phyloP scores from a whole-genome alignment of 176 grass and related monocot genomes.

The Musa acuminata region DNA sequence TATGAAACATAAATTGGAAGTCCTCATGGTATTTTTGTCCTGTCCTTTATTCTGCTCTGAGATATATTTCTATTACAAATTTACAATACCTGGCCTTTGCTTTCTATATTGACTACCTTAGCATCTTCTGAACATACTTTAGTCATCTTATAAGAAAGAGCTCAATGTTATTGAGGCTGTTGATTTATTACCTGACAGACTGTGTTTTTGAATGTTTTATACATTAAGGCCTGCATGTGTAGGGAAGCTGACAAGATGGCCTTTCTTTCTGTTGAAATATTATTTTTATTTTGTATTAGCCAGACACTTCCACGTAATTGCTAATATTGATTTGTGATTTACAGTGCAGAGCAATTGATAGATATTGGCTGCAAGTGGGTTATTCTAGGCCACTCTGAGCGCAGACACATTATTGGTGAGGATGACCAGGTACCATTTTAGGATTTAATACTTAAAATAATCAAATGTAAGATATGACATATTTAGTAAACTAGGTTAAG shows the following conservation, averaged over 20 bases:
- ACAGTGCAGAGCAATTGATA: slow-evolving; percentile 74
- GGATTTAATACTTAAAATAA: not conserved
- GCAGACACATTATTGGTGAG: slow-evolving; percentile 85
- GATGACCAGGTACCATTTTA: slow-evolving; percentile 45
- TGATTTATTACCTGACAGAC: no score
- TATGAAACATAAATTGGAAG: no score
- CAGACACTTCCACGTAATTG: slow-evolving; percentile 2
- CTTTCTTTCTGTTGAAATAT: not conserved
- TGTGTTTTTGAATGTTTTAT: no score
- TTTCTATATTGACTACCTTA: no score
- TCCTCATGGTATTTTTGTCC: no score
- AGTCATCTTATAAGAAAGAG: no score
- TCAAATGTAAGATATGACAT: not conserved
- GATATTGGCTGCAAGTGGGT: slow-evolving; percentile 95
- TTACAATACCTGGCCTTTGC: no score
- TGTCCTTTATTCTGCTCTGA: no score
- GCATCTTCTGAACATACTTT: no score
- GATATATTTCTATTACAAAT: no score
- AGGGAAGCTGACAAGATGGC: not conserved
- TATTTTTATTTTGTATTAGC: slow-evolving; percentile 1
- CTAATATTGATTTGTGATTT: slow-evolving; percentile 12
- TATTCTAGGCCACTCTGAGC: slow-evolving; percentile 91
- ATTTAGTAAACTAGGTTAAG: not conserved
- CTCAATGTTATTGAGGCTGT: no score
- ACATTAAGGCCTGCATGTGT: no score